Conservation (phyloP, 1,139 yeast genomes). For the Hyphopichia burtonii region DNA sequence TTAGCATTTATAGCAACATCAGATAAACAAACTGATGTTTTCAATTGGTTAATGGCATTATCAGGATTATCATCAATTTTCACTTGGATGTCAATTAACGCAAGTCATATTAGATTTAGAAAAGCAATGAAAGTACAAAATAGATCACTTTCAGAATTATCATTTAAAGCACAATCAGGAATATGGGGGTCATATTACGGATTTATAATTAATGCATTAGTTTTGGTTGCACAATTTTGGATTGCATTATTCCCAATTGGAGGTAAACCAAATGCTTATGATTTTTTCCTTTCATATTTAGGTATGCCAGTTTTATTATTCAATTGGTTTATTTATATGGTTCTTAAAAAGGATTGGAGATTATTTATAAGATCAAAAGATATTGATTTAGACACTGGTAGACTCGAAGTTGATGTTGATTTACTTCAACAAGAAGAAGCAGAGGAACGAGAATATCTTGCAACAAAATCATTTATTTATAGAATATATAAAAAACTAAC, state of each 20-base stretch:
- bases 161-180: constrained; percentile 26
- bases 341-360: constrained; percentile 24
- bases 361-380: constrained; percentile 22
- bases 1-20: constrained; percentile 29
- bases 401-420: constrained; percentile 31
- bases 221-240: constrained; percentile 31
- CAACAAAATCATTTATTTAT: constrained; percentile 20
- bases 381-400: constrained; percentile 30
- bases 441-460: constrained; percentile 24
- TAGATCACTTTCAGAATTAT: constrained; percentile 24
- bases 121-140: constrained; percentile 29
- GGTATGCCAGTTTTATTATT: constrained; percentile 23
- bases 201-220: constrained; percentile 19
- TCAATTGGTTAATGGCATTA: constrained; percentile 36
- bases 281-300: constrained; percentile 24
- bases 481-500: constrained; percentile 18
- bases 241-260: constrained; percentile 27
- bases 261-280: constrained; percentile 18
- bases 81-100: constrained; percentile 30
- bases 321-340: constrained; percentile 24
- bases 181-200: constrained; percentile 24
- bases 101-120: constrained; percentile 25
- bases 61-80: constrained; percentile 38
- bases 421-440: constrained; percentile 29
- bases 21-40: constrained; percentile 24